phyloP scores from a whole-genome alignment of 140 eudicot species.

The Senecio squalidus region DNA sequence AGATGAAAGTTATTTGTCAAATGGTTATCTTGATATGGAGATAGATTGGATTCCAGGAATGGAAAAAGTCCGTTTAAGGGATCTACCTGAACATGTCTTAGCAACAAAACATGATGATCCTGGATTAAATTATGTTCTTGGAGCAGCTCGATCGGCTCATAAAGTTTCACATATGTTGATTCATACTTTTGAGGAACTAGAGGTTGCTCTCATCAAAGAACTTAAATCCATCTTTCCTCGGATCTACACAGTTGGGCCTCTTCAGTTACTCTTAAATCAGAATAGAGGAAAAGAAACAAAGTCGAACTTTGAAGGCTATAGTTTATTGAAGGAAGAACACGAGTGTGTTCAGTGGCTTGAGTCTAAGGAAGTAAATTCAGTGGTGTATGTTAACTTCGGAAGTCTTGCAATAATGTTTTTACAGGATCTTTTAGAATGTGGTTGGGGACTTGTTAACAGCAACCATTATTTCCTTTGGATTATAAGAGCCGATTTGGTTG shows the following conservation, averaged over 20 bases:
- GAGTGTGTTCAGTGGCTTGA: constrained; percentile 25
- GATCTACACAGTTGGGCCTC: constrained; percentile 15
- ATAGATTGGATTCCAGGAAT: constrained; percentile 30
- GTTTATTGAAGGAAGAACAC: constrained; percentile 24
- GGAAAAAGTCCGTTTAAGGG: constrained; percentile 8
- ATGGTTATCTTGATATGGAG: constrained; percentile 3
- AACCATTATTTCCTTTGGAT: constrained; percentile 23
- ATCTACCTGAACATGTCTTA: not conserved
- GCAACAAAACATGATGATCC: not conserved
- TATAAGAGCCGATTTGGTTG: constrained; percentile 25
- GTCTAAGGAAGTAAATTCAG: constrained; percentile 16
- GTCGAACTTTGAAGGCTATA: not conserved
- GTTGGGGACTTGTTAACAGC: constrained; percentile 41
- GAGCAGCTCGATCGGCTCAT: not conserved
- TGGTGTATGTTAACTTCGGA: constrained; percentile 27
- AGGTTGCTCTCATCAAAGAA: not conserved
- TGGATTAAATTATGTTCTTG: not conserved
- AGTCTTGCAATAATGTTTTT: constrained; percentile 18
- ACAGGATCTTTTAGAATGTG: constrained; percentile 26
- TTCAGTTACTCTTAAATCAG: constrained; percentile 8
- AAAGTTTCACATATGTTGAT: constrained; percentile 5
- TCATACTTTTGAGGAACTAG: constrained; percentile 9
- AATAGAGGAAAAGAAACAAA: not conserved
- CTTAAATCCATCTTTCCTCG: constrained; percentile 6
- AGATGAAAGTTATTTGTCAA: constrained; percentile 19